These are phyloP conservation scores for Chalciporus sphaerocephalus DNA, from an alignment of 768 basidiomycete species.

Conservation along the genomic window DNA sequence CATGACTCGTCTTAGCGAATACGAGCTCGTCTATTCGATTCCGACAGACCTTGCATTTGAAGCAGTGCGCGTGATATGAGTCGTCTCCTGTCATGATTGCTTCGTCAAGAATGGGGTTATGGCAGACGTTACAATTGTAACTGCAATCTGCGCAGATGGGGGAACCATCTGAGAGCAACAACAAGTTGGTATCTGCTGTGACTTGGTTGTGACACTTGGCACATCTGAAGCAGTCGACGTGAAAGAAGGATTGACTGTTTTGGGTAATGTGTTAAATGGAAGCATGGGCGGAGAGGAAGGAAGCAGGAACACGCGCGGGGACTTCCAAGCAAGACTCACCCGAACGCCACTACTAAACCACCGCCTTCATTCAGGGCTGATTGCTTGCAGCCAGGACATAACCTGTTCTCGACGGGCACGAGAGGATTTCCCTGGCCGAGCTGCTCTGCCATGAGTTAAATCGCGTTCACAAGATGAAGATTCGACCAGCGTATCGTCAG, in stretches of 20 bases:
- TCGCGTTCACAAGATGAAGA: background rate
- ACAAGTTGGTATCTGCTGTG: conserved; percentile 94
- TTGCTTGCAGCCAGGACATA: conserved; percentile 79
- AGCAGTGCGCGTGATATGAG: conserved; percentile 97
- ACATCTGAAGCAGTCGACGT: conserved; percentile 93
- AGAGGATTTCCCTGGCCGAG: conserved; percentile 8
- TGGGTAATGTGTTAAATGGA: conserved; percentile 9
- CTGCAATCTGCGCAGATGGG: conserved; percentile 93
- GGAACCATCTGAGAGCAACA: conserved; percentile 94
- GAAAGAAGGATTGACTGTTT: conserved; percentile 86
- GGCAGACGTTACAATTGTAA: conserved; percentile 94
- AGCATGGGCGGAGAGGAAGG: background rate
- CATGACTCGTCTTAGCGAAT: conserved; percentile 96
- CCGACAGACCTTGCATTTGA: conserved; percentile 94
- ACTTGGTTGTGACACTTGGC: conserved; percentile 92
- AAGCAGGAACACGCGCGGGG: background rate
- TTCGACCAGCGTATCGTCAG: background rate
- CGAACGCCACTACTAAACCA: conserved; percentile 91
- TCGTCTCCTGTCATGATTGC: conserved; percentile 99
- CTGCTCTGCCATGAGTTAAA: conserved; percentile 14
- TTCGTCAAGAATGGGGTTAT: conserved; percentile 92
- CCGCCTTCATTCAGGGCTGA: conserved; percentile 78
- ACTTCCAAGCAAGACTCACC: conserved; percentile 50
- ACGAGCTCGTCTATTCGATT: conserved; percentile 96
- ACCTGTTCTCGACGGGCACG: conserved; percentile 45